Percentiles rank a stretch among this genome's conserved stretches.
phyloP scores from a whole-genome alignment of 2,329 filamentous ascomycete genomes.

The Trichoderma sp. region DNA sequence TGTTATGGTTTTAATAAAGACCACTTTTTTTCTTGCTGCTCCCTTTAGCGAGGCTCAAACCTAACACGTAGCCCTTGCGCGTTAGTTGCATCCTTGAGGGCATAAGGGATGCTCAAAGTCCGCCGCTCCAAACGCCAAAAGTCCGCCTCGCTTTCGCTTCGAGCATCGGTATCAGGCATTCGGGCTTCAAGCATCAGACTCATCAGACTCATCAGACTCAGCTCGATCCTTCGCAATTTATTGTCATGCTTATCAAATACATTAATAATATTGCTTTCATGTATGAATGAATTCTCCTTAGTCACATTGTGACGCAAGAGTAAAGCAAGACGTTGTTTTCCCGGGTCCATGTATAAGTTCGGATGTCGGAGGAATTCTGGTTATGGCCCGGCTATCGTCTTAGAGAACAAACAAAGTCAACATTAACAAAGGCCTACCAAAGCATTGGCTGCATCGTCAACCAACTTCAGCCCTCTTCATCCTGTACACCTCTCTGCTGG shows the following conservation, averaged over 20 bases:
- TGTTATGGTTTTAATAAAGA: no score
- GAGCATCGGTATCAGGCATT: neutral
- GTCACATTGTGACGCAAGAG: neutral
- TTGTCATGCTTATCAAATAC: neutral
- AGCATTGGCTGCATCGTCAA: no score
- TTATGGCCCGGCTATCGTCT: neutral
- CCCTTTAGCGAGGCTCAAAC: neutral
- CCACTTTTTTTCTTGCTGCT: neutral
- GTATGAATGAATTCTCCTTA: neutral
- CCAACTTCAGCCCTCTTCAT: no score
- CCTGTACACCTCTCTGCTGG: slow-evolving; percentile 69
- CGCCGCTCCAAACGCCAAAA: neutral
- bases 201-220: neutral
- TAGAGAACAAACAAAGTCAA: neutral
- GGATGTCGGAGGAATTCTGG: neutral
- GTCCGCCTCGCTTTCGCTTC: slow-evolving; percentile 3
- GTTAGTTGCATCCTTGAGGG: neutral
- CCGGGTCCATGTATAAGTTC: neutral
- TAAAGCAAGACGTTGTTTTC: neutral
- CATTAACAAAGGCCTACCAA: no score
- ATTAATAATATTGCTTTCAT: neutral
- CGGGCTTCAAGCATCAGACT: neutral
- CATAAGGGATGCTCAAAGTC: neutral
- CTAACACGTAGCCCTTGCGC: neutral
- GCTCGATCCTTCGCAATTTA: neutral